phyloP scores from a whole-genome alignment of 1,284 basidiomycete genomes.

The Ustilago crameri region DNA sequence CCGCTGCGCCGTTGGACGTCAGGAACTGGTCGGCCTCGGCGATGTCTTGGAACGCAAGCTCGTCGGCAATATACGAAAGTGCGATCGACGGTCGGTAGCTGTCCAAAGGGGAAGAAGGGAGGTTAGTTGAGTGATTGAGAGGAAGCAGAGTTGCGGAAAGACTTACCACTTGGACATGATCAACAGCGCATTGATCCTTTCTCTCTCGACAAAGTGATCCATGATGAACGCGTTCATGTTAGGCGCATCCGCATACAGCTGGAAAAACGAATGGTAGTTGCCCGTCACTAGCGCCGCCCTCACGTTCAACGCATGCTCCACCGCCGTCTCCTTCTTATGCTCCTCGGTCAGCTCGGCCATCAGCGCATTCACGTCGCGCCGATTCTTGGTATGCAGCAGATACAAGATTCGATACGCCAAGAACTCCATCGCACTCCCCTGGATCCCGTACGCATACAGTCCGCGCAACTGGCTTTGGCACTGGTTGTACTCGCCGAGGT shows the following conservation, averaged over 20 bases:
- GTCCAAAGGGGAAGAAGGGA: neutral
- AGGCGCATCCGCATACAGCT: slow-evolving; percentile 83
- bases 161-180: slow-evolving; percentile 75
- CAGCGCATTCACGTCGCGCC: slow-evolving; percentile 91
- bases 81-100: slow-evolving; percentile 71
- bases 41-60: slow-evolving; percentile 83
- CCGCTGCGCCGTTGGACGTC: slow-evolving; percentile 76
- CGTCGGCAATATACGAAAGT: slow-evolving; percentile 80
- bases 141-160: no score
- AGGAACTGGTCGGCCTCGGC: slow-evolving; percentile 79
- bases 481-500: slow-evolving; percentile 99
- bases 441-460: slow-evolving; percentile 90
- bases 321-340: slow-evolving; percentile 82
- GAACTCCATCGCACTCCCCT: slow-evolving; percentile 92
- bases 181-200: slow-evolving; percentile 85
- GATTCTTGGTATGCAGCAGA: slow-evolving; percentile 91
- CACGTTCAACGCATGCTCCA: slow-evolving; percentile 88
- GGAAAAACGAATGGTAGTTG: slow-evolving; percentile 93
- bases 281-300: slow-evolving; percentile 88
- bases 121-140: no score
- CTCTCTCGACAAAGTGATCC: slow-evolving; percentile 96
- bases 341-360: slow-evolving; percentile 92
- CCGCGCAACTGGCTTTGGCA: slow-evolving; percentile 91
- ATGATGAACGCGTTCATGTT: slow-evolving; percentile 99
- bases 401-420: slow-evolving; percentile 97